phyloP scores from a whole-genome alignment of 805 yeast genomes.

The Torulaspora indica region DNA sequence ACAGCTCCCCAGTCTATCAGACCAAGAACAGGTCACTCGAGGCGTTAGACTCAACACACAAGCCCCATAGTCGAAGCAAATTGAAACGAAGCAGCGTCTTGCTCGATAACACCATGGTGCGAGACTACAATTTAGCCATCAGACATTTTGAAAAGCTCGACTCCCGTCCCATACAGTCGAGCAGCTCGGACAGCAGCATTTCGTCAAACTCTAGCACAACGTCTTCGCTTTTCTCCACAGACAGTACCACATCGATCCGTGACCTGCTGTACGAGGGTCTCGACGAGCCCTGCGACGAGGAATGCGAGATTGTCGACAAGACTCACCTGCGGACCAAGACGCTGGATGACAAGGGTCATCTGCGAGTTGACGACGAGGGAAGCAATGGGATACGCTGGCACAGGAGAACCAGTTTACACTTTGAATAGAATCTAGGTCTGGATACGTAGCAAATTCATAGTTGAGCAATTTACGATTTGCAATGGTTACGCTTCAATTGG shows the following conservation, averaged over 20 bases:
- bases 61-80: constrained; percentile 11
- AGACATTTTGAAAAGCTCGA: constrained; percentile 14
- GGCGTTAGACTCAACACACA: constrained; percentile 4
- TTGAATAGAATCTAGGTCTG: constrained; percentile 1
- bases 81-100: constrained; percentile 27
- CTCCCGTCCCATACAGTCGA: constrained; percentile 6
- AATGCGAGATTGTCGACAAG: constrained; percentile 2
- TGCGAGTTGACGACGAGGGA: constrained; percentile 1
- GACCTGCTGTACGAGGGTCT: constrained; percentile 27
- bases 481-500: too few relatives aligned
- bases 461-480: too few relatives aligned
- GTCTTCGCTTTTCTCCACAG: constrained; percentile 23
- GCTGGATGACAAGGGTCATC: background rate
- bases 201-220: constrained; percentile 12
- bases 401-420: constrained; percentile 5
- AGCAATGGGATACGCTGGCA: background rate
- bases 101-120: constrained; percentile 27
- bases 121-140: constrained; percentile 30
- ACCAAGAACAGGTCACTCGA: constrained; percentile 14
- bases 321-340: background rate
- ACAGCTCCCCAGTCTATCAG: constrained; percentile 7
- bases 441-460: background rate
- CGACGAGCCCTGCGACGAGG: constrained; percentile 2
- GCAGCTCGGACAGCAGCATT: constrained; percentile 10
- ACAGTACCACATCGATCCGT: constrained; percentile 22